Evolutionary conservation across 257 asterid species (phyloP).

Genomic region (Penstemon davidsonii): DNA sequence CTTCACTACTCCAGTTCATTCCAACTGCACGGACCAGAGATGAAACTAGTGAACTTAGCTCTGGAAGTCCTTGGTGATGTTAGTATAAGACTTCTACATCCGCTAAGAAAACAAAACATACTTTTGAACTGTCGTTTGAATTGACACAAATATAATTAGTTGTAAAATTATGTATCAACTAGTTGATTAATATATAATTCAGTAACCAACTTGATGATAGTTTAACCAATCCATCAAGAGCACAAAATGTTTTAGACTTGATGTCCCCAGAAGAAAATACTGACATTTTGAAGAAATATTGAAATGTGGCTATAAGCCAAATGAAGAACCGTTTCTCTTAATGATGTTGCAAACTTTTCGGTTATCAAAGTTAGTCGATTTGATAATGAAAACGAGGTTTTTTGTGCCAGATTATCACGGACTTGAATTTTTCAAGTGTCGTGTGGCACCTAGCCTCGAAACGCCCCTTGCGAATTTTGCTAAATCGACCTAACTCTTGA

Average conservation of each 20-base stretch:
- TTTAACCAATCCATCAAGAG: conserved; percentile 62
- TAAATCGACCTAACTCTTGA: too few relatives aligned
- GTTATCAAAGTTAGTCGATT: conserved; percentile 65
- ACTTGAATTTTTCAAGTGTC: too few relatives aligned
- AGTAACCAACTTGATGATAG: conserved; percentile 66
- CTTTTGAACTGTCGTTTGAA: conserved; percentile 40
- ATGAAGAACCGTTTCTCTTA: conserved; percentile 77
- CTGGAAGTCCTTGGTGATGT: too few relatives aligned
- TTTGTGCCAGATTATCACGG: conserved; percentile 58
- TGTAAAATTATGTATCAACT: too few relatives aligned
- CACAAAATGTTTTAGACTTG: conserved; percentile 71
- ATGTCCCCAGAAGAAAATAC: conserved; percentile 88
- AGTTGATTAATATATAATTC: too few relatives aligned
- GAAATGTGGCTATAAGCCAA: conserved; percentile 82
- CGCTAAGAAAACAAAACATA: too few relatives aligned
- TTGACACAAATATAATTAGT: conserved; percentile 76
- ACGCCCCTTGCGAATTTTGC: too few relatives aligned
- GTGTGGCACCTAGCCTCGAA: too few relatives aligned
- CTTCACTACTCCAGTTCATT: too few relatives aligned
- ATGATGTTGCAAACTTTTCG: conserved; percentile 88
- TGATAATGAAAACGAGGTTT: conserved; percentile 59
- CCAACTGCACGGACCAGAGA: too few relatives aligned
- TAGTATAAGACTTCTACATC: too few relatives aligned
- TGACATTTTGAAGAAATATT: conserved; percentile 70
- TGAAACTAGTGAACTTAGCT: too few relatives aligned